Evolutionary conservation across 441 rosid genomes (phyloP), one percentile per base, ranked within the genome.

Genomic region (Syzygium malaccense): DNA sequence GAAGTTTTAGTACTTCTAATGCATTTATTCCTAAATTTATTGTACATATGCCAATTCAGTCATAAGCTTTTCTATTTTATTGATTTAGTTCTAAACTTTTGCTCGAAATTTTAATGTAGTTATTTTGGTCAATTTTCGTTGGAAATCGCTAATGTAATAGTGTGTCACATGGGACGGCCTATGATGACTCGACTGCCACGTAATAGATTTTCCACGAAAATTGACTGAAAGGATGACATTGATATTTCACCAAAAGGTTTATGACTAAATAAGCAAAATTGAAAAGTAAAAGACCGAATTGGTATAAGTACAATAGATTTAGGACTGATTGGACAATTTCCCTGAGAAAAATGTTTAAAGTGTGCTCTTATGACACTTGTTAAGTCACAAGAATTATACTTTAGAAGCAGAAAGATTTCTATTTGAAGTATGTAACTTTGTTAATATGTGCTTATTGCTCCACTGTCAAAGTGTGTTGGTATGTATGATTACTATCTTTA

Each of bases 71-170:
- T 55, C 4, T 55, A 55, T 55, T 55, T 20, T 19, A 0, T 0
- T 0, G 26, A 19, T 19, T 55, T 68, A 33, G 49, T 75, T 0
- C 7, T 12, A 37, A 23, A 41, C 0, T 9, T 41, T 75, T 75
- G 18, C 0, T 0, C 1, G 0, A 1, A 75, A 75, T 75, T 0
- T 0, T 0, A 2, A 23, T 75, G 2, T 20, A 4, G 17, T 41
- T 17, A 3, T 41, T 23, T 23, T 1, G 3, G 0, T 6, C 1
- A 33, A 4, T 9, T 10, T 68, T 68, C 1, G 1, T 5, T 0
- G 5, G 2, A 64, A 1, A 2, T 8, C 0, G 1, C 0, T 19
- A 1, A 68, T 0, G 0, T 19, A 6, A 23, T 10, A 8, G 7
- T 3, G 0, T 18, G 4, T 66, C 3, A 0, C 25, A 66, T 66